Conservation (phyloP, 2,329 filamentous ascomycete species). For the Colletotrichum graminicola region DNA sequence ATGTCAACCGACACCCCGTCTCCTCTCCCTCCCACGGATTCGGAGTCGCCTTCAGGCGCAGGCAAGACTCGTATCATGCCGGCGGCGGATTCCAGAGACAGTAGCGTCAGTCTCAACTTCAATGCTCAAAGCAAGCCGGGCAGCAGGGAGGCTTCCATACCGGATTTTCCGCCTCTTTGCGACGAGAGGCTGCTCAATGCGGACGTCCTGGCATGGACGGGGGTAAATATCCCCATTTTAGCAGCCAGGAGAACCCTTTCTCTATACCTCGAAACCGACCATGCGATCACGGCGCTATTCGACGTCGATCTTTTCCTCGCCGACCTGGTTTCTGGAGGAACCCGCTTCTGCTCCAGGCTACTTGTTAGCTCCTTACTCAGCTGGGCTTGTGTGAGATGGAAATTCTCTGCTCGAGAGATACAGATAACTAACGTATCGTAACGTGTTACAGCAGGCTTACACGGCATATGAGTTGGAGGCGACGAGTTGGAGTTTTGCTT, state of each 20-base stretch:
- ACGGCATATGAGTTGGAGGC: conserved; percentile 12
- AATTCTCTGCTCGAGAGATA: neutral
- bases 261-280: conserved; percentile 48
- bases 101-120: conserved; percentile 1
- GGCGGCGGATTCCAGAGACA: neutral
- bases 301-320: conserved; percentile 47
- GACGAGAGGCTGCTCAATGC: conserved; percentile 26
- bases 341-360: conserved; percentile 48
- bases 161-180: conserved; percentile 1
- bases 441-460: conserved; percentile 24
- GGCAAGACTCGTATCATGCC: neutral
- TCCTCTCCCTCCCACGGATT: neutral
- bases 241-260: conserved; percentile 41
- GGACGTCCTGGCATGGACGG: conserved; percentile 15
- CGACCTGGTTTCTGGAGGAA: conserved; percentile 44
- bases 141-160: neutral
- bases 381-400: conserved; percentile 26
- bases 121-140: neutral
- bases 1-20: conserved; percentile 16
- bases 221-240: neutral
- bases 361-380: conserved; percentile 43
- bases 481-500: neutral
- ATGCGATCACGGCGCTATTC: conserved; percentile 49
- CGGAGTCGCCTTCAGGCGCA: neutral
- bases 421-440: neutral